These are phyloP conservation scores for Lipomyces kockii DNA, from an alignment of 805 yeast species.

Conservation along the genomic window DNA sequence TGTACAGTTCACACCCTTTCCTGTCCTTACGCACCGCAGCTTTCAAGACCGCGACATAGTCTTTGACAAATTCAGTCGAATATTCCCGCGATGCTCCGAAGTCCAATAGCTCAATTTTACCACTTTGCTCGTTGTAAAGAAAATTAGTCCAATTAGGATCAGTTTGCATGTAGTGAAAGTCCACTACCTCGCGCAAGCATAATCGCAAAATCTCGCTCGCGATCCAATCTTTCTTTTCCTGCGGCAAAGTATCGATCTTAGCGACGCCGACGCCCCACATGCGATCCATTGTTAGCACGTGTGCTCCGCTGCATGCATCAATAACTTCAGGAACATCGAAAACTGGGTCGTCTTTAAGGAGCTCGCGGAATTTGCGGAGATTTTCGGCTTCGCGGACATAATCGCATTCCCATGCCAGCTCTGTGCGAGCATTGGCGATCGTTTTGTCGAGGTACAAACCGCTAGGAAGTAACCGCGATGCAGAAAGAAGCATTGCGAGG, in stretches of 20 bases:
- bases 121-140: slow-evolving; percentile 71
- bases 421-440: slow-evolving; percentile 88
- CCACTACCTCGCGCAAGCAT: slow-evolving; percentile 82
- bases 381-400: slow-evolving; percentile 86
- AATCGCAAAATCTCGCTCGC: slow-evolving; percentile 85
- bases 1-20: slow-evolving; percentile 63
- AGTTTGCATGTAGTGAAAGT: slow-evolving; percentile 92
- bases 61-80: slow-evolving; percentile 64
- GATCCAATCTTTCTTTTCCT: slow-evolving; percentile 75
- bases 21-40: slow-evolving; percentile 76
- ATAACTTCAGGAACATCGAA: slow-evolving; percentile 83
- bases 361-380: slow-evolving; percentile 66
- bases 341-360: slow-evolving; percentile 62
- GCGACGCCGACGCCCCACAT: slow-evolving; percentile 84
- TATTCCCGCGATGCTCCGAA: slow-evolving; percentile 94
- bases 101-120: slow-evolving; percentile 82
- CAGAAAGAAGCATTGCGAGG: slow-evolving; percentile 77
- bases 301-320: slow-evolving; percentile 76
- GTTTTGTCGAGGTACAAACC: slow-evolving; percentile 92
- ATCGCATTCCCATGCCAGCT: slow-evolving; percentile 97
- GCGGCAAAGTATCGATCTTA: slow-evolving; percentile 66
- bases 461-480: slow-evolving; percentile 83
- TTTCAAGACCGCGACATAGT: slow-evolving; percentile 72
- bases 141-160: slow-evolving; percentile 99
- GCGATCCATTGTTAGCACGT: slow-evolving; percentile 85